These are phyloP conservation scores for Penicillium egyptiacum DNA, from an alignment of 495 filamentous ascomycete species.

Conservation along the genomic window DNA sequence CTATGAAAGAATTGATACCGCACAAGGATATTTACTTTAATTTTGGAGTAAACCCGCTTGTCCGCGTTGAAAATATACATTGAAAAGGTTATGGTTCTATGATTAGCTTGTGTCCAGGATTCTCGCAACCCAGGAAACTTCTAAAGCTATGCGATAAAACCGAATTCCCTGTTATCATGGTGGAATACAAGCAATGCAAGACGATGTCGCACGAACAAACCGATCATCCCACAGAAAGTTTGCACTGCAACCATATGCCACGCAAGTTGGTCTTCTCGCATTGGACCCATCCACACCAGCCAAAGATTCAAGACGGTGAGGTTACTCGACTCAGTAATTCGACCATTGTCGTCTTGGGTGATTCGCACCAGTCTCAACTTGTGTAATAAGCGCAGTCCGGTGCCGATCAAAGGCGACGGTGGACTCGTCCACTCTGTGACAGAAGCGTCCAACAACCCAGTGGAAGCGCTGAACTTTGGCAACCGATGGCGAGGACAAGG, in stretches of 20 bases:
- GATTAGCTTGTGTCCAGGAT: not conserved
- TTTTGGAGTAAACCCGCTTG: not conserved
- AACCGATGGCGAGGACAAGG: conserved; percentile 91
- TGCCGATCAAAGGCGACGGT: conserved; percentile 60
- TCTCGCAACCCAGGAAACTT: not conserved
- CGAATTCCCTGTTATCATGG: conserved; percentile 67
- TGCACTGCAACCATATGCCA: conserved; percentile 75
- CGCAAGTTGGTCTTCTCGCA: conserved; percentile 81
- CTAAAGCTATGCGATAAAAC: conserved; percentile 25
- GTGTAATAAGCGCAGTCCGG: conserved; percentile 62
- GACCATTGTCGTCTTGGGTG: conserved; percentile 61
- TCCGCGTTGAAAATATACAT: conserved; percentile 8
- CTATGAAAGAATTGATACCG: too few relatives aligned
- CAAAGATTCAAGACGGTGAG: conserved; percentile 92
- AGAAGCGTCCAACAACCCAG: conserved; percentile 80
- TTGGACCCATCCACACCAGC: conserved; percentile 92
- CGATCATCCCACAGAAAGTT: conserved; percentile 67
- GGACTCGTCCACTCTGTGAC: conserved; percentile 76
- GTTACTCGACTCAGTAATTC: conserved; percentile 81
- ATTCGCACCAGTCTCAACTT: conserved; percentile 63
- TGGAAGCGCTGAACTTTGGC: conserved; percentile 80
- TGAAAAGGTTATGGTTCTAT: not conserved
- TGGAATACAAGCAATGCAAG: conserved; percentile 83
- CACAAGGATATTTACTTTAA: not conserved
- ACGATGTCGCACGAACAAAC: conserved; percentile 80